phyloP scores from a whole-genome alignment of 2,329 filamentous ascomycete species.

The Exophiala sp. region DNA sequence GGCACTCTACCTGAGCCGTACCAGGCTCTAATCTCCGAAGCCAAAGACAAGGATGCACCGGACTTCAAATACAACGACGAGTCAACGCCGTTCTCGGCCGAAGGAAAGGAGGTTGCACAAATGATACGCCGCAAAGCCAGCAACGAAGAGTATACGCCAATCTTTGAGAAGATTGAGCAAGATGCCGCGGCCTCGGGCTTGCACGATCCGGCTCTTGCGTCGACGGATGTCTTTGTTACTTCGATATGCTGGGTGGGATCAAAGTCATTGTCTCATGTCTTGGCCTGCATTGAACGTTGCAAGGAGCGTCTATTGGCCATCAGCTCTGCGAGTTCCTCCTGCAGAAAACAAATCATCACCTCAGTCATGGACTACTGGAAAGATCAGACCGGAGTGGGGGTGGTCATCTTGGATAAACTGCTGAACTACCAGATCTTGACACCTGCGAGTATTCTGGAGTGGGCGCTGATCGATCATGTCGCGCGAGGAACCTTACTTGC shows the following conservation, averaged over 20 bases:
- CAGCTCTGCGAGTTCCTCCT: conserved; percentile 66
- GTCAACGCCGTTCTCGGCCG: conserved; percentile 69
- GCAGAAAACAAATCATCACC: conserved; percentile 79
- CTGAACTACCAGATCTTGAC: conserved; percentile 95
- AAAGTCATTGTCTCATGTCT: conserved; percentile 91
- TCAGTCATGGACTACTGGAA: conserved; percentile 91
- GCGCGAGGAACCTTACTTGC: conserved; percentile 63
- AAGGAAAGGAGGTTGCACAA: conserved; percentile 74
- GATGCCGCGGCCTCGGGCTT: conserved; percentile 64
- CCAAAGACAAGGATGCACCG: conserved; percentile 91
- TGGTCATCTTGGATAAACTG: conserved; percentile 91
- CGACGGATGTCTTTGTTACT: conserved; percentile 89
- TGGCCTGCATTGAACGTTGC: conserved; percentile 91
- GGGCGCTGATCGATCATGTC: conserved; percentile 68
- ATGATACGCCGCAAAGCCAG: conserved; percentile 77
- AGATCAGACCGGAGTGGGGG: conserved; percentile 82
- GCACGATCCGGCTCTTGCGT: conserved; percentile 70
- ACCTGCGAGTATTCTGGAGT: conserved; percentile 77
- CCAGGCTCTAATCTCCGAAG: conserved; percentile 70
- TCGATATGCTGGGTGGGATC: conserved; percentile 88
- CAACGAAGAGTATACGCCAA: conserved; percentile 76
- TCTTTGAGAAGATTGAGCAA: conserved; percentile 76
- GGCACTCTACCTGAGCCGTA: conserved; percentile 85
- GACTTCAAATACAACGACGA: conserved; percentile 84
- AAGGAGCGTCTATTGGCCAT: conserved; percentile 81